Conservation (phyloP, 129 eudicot genomes). For the Flaveria sonorensis region DNA sequence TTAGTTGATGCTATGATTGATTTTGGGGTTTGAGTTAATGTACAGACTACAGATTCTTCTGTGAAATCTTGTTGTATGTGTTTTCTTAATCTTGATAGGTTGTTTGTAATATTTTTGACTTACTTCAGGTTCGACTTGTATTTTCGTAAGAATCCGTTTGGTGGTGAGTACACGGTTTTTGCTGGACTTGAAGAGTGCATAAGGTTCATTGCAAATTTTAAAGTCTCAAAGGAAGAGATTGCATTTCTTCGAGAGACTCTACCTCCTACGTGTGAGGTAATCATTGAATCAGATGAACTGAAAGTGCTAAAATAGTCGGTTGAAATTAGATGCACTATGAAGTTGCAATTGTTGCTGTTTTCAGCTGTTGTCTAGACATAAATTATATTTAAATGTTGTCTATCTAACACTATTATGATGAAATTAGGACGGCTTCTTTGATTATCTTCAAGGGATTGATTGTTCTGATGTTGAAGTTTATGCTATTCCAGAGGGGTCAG, state of each 20-base stretch:
- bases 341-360: not conserved
- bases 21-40: conserved; percentile 3
- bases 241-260: conserved; percentile 57
- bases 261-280: conserved; percentile 88
- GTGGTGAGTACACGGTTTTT: conserved; percentile 94
- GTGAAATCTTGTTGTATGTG: conserved; percentile 22
- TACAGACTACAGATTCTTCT: not conserved
- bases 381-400: not conserved
- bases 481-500: conserved; percentile 81
- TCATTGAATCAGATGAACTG: not conserved
- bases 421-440: conserved; percentile 71
- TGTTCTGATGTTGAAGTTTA: conserved; percentile 90
- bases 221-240: conserved; percentile 70
- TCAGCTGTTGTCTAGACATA: not conserved
- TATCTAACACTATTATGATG: conserved; percentile 23
- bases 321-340: not conserved
- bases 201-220: conserved; percentile 78
- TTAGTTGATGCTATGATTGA: conserved; percentile 8
- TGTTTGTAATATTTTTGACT: not conserved
- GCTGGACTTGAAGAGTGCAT: conserved; percentile 98
- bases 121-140: conserved; percentile 85
- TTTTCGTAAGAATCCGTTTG: conserved; percentile 84
- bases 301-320: not conserved
- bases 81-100: not conserved
- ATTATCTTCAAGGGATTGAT: conserved; percentile 83